Evolutionary conservation across 441 rosid genomes (phyloP).

Genomic region (Macaranga tanarius): DNA sequence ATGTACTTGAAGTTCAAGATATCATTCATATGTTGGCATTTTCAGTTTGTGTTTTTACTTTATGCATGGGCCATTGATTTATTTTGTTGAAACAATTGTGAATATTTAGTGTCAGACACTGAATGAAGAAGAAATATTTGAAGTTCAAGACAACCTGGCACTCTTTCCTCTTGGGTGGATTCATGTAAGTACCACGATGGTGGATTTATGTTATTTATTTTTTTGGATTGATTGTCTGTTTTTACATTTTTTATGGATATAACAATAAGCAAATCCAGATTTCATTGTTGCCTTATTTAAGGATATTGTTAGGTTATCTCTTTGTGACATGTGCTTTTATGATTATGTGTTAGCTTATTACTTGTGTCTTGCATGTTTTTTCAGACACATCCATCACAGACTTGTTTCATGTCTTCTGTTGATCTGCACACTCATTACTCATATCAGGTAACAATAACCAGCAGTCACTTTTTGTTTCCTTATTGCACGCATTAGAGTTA

Average conservation of each 20-base stretch:
- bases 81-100: constrained; percentile 12
- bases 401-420: constrained; percentile 98
- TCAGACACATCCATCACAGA: constrained; percentile 97
- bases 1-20: neutral
- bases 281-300: neutral
- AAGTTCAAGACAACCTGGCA: constrained; percentile 82
- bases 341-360: neutral
- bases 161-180: constrained; percentile 97
- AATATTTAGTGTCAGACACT: constrained; percentile 51
- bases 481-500: neutral
- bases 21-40: constrained; percentile 8
- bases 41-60: neutral
- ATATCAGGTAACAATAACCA: constrained; percentile 53
- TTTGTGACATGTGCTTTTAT: neutral
- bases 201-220: constrained; percentile 1
- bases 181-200: constrained; percentile 56
- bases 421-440: constrained; percentile 99
- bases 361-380: constrained; percentile 30
- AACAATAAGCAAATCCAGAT: neutral
- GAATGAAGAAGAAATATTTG: constrained; percentile 93
- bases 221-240: neutral
- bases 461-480: neutral
- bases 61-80: neutral
- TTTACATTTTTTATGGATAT: neutral
- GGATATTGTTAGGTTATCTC: neutral